phyloP scores from a whole-genome alignment of 2,329 filamentous ascomycete species.

The Trichoderma guizhouense region DNA sequence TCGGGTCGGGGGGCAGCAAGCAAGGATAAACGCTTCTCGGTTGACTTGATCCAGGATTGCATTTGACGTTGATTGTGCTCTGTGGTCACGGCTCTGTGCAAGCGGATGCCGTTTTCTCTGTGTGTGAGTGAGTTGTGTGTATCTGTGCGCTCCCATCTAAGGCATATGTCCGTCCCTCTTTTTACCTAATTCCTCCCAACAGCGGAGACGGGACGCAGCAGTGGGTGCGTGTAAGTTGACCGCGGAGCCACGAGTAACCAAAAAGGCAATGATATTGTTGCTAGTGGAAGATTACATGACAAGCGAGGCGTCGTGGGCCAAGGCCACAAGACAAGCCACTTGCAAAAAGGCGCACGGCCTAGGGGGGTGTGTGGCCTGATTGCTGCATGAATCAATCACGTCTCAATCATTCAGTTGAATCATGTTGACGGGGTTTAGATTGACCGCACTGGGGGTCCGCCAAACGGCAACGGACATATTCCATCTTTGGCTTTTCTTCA shows the following conservation, averaged over 20 bases:
- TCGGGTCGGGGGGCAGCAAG: background rate
- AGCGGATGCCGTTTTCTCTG: background rate
- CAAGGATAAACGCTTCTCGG: background rate
- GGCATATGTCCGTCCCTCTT: background rate
- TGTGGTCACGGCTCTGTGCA: background rate
- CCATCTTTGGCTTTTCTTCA: background rate
- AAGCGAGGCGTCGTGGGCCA: background rate
- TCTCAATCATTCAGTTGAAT: background rate
- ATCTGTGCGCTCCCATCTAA: background rate
- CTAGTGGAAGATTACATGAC: background rate
- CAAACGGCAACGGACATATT: background rate
- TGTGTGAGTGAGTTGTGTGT: background rate
- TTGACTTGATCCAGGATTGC: background rate
- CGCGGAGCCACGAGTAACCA: background rate
- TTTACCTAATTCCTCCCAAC: background rate
- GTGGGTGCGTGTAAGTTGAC: background rate
- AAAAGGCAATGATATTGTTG: background rate
- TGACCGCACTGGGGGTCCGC: background rate
- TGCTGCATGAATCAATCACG: slow-evolving; percentile 1
- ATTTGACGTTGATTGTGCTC: background rate
- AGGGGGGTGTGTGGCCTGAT: background rate
- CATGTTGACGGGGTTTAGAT: background rate
- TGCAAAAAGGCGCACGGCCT: background rate
- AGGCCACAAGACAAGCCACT: background rate
- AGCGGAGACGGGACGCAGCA: background rate